phyloP scores from a whole-genome alignment of 1,284 basidiomycete genomes.

The Ganoderma leucocontextum region DNA sequence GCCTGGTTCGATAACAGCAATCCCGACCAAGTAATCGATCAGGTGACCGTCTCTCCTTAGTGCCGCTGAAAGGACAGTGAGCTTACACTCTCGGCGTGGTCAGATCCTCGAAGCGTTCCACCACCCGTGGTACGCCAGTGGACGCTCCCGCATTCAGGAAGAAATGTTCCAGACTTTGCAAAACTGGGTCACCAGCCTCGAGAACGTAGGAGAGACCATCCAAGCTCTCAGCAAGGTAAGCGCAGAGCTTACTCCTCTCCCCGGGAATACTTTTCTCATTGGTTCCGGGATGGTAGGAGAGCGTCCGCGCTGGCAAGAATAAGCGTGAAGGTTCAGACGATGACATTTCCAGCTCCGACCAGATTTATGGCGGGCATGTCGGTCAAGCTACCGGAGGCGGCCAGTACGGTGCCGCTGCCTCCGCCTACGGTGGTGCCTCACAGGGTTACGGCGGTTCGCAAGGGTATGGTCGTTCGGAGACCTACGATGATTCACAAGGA shows the following conservation, averaged over 20 bases:
- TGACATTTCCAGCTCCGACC: conserved; percentile 36
- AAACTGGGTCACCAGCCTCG: conserved; percentile 64
- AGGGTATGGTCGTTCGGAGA: not conserved
- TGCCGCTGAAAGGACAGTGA: not conserved
- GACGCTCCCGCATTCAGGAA: conserved; percentile 66
- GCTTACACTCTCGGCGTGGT: not conserved
- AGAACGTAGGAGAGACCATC: conserved; percentile 52
- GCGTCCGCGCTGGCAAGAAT: conserved; percentile 47
- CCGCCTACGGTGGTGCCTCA: conserved; percentile 18
- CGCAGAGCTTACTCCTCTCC: conserved; percentile 7
- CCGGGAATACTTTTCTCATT: not conserved
- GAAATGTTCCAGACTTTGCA: conserved; percentile 69
- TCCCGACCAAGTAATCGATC: conserved; percentile 57
- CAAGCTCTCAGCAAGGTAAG: conserved; percentile 58
- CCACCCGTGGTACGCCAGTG: conserved; percentile 71
- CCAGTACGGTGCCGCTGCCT: conserved; percentile 19
- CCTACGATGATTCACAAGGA: not conserved
- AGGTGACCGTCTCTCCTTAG: conserved; percentile 43
- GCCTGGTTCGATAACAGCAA: conserved; percentile 63
- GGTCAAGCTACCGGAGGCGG: conserved; percentile 25
- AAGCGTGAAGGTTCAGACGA: conserved; percentile 48
- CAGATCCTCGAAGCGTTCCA: conserved; percentile 75
- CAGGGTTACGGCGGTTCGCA: conserved; percentile 10
- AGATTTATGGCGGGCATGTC: conserved; percentile 33
- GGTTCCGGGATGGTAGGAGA: conserved; percentile 35